A percentile compares a stretch with the other conserved stretches of the same genome.
These are phyloP conservation scores for Aureobasidium leucospermi DNA, from an alignment of 2,329 filamentous ascomycete genomes.

Conservation along the genomic window DNA sequence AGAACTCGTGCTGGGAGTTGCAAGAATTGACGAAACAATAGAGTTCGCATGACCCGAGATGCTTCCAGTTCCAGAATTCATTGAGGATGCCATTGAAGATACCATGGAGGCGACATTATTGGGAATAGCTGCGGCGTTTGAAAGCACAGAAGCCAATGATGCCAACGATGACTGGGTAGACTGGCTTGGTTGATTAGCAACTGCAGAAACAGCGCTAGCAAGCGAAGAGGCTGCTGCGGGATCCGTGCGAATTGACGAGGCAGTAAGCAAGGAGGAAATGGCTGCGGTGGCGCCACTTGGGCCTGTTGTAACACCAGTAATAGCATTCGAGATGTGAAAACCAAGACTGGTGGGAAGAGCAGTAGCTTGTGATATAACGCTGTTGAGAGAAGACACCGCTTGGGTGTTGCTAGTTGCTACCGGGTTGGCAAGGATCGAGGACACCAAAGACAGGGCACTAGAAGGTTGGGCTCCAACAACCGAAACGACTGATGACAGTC, in stretches of 20 bases:
- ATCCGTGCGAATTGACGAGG: not conserved
- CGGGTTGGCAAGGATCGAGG: not conserved
- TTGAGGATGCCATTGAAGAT: not conserved
- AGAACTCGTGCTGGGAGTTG: not conserved
- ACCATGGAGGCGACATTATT: not conserved
- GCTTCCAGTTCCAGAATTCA: not conserved
- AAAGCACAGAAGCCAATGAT: not conserved
- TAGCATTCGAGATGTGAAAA: not conserved
- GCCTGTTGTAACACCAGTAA: not conserved
- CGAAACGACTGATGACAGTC: not conserved
- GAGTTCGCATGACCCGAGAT: not conserved
- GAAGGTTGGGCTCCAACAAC: not conserved
- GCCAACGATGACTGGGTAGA: not conserved
- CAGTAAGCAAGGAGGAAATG: not conserved
- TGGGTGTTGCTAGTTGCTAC: not conserved
- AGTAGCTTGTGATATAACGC: not conserved
- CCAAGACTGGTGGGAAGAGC: not conserved
- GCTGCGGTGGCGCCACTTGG: not conserved
- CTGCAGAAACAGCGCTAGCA: not conserved
- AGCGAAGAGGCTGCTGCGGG: not conserved
- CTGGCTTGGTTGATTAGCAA: not conserved
- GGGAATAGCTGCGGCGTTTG: not conserved
- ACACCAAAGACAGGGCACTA: not conserved
- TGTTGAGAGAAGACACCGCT: not conserved
- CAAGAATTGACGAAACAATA: not conserved